Base-by-base conservation (phyloP, 169 alveolate genomes). In the Amoebophrya sp. region DNA sequence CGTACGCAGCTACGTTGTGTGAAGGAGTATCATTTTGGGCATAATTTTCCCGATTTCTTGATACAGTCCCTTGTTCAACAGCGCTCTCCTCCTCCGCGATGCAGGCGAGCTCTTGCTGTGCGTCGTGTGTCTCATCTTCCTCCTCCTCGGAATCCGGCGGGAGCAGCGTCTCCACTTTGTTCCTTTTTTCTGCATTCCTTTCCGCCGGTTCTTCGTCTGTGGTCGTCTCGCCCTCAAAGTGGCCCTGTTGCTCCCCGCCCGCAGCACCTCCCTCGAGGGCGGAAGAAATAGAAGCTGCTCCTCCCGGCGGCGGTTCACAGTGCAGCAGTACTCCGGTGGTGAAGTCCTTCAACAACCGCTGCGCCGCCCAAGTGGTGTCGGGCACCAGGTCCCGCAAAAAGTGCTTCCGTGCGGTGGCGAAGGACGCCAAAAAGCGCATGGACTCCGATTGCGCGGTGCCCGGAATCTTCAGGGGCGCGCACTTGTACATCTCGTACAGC, bases 311-410 rank as follows among this genome's bases (percentile, higher is more conserved):
- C 18, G 7, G 66, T 18, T 66, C 83, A 25, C 83, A 66, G 83
- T 66, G 83, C 83, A 66, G 83, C 83, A 66, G 83, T 25, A 66
- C 83, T 66, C 83, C 83, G 29, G 83, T 66, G 12, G 83, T 66
- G 83, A 25, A 66, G 83, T 66, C 83, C 32, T 66, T 66, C 83
- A 66, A 25, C 32, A 66, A 3, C 18, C 83, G 83, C 39, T 18
- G 35, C 83, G 83, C 83, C 18, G 83, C 83, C 83, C 83, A 66
- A 0, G 83, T 66, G 2, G 83, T 66, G 83, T 66, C 83, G 32
- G 83, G 83, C 1, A 66, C 83, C 35, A 66, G 83, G 32, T 66
- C 83, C 39, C 83, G 83, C 83, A 66, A 25, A 25, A 66, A 66
- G 83, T 66, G 83, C 29, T 25, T 2, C 39, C 83, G 83, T 18